Evolutionary conservation across 164 flowering plant genomes (phyloP), one percentile per base, ranked within the genome.

Genomic region (Stephania japonica): DNA sequence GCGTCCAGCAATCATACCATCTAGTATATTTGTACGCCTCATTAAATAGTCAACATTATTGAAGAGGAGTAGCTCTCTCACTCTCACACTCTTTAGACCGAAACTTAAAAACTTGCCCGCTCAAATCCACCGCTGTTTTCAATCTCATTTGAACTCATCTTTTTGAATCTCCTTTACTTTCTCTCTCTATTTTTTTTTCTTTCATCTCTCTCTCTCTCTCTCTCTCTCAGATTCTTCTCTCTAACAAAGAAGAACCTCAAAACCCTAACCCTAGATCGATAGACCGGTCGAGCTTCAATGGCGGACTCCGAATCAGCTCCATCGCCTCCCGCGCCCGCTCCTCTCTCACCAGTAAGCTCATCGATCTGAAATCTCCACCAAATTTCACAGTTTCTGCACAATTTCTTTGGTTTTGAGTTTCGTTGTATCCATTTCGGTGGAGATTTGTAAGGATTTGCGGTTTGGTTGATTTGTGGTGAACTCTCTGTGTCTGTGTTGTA

Each of bases 251-350:
- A 61, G 25, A 1, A 61, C 16, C 53, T 43, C 12, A 21, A 21
- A 68, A 43, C 76, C 78, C 67, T 72, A 79, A 49, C 69, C 75
- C 67, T 72, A 25, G 26, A 68, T 68, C 27, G 38, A 32, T 32
- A 32, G 38, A 69, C 49, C 64, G 18, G 32, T 50, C 32, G 73
- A 42, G 18, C 72, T 72, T 42, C 66, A 42, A 82, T 85, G 87
- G 85, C 87, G 41, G 75, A 70, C 42, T 73, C 86, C 8, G 84
- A 83, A 65, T 80, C 85, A 3, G 68, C 81, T 70, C 75, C 81
- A 23, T 67, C 84, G 66, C 80, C 77, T 67, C 80, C 80, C 8
- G 69, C 38, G 38, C 47, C 43, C 67, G 69, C 80, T 71, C 80
- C 80, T 49, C 80, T 75, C 7, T 75, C 83, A 12, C 72, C 75